Evolutionary conservation across 2,329 filamentous ascomycete genomes (phyloP).

Genomic region (Neofusicoccum parvum): DNA sequence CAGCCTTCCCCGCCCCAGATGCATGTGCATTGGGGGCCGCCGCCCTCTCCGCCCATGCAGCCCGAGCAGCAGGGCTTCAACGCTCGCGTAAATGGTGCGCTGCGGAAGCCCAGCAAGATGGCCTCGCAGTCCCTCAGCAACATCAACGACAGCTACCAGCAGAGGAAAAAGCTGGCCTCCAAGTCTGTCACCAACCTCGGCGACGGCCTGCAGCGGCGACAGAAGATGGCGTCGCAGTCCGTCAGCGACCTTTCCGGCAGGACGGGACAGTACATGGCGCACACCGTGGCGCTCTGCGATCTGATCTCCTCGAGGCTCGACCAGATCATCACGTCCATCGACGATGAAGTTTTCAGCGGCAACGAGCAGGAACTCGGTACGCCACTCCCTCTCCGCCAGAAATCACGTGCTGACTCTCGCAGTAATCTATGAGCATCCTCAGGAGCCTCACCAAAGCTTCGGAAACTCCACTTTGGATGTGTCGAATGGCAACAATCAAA

Average conservation of each 20-base stretch:
- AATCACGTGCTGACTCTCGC: slow-evolving; percentile 10
- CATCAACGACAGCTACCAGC: slow-evolving; percentile 15
- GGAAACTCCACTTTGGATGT: not conserved
- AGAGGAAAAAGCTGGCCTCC: slow-evolving; percentile 8
- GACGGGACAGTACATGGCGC: slow-evolving; percentile 42
- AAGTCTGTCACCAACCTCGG: slow-evolving; percentile 9
- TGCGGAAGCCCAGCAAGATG: slow-evolving; percentile 1
- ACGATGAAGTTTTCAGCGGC: slow-evolving; percentile 60
- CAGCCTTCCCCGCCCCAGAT: slow-evolving; percentile 3
- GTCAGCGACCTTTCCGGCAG: slow-evolving; percentile 21
- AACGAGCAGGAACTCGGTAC: slow-evolving; percentile 53
- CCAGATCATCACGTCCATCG: slow-evolving; percentile 71
- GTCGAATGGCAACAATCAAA: slow-evolving; percentile 3
- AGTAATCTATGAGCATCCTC: slow-evolving; percentile 20
- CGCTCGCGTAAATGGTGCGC: slow-evolving; percentile 1
- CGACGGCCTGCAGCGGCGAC: slow-evolving; percentile 1
- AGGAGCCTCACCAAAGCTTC: slow-evolving; percentile 1
- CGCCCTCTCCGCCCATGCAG: slow-evolving; percentile 6
- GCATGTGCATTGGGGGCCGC: not conserved
- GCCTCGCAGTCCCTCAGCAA: slow-evolving; percentile 15
- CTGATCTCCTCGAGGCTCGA: slow-evolving; percentile 66
- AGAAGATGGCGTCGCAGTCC: slow-evolving; percentile 13
- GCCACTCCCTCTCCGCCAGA: slow-evolving; percentile 27
- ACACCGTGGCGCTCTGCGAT: slow-evolving; percentile 54
- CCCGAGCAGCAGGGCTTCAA: slow-evolving; percentile 11